Percentiles rank a stretch among this genome's conserved stretches.
These are phyloP conservation scores for Ormosia emarginata DNA, from an alignment of 306 rosid genomes.

Conservation along the genomic window DNA sequence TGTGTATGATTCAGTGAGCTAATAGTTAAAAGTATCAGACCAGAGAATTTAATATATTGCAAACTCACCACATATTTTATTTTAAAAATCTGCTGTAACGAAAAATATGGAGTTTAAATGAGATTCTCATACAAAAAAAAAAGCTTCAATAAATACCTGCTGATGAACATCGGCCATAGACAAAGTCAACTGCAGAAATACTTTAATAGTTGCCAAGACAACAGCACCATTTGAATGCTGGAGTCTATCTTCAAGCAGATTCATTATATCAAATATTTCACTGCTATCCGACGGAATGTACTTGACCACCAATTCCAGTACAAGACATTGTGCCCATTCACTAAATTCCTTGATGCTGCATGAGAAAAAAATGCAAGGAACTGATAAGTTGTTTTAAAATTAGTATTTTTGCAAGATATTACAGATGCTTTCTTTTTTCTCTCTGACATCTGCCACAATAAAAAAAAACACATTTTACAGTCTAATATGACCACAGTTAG, in stretches of 20 bases:
- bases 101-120: background rate
- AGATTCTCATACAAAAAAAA: background rate
- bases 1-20: background rate
- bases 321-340: slow-evolving; percentile 97
- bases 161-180: slow-evolving; percentile 99
- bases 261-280: slow-evolving; percentile 97
- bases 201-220: slow-evolving; percentile 90
- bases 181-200: slow-evolving; percentile 92
- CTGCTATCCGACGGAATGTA: slow-evolving; percentile 79
- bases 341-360: slow-evolving; percentile 91
- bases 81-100: background rate
- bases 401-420: slow-evolving; percentile 6
- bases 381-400: slow-evolving; percentile 18
- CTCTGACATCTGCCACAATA: background rate
- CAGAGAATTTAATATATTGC: background rate
- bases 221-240: slow-evolving; percentile 99
- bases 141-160: slow-evolving; percentile 65
- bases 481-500: background rate
- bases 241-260: slow-evolving; percentile 98
- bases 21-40: background rate
- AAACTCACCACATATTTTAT: background rate
- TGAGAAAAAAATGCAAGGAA: slow-evolving; percentile 15
- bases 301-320: slow-evolving; percentile 84
- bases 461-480: slow-evolving; percentile 17
- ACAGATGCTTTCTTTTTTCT: background rate